Evolutionary conservation across 2,329 filamentous ascomycete genomes (phyloP), one percentile per base, ranked within the genome.

Genomic region (Cercospora sp.): DNA sequence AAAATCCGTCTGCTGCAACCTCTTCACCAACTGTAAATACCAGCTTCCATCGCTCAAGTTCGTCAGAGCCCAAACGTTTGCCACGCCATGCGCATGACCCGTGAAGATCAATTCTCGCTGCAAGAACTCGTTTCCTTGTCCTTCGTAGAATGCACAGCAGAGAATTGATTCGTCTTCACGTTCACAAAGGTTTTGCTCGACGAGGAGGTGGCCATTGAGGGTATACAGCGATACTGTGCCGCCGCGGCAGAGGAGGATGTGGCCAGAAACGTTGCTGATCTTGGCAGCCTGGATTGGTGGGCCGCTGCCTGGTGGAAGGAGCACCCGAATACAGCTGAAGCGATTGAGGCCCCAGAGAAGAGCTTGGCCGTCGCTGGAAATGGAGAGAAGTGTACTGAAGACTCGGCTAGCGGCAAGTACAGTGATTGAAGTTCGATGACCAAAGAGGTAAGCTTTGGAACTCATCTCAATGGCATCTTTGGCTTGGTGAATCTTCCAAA

Each of bases 321-420:
- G 72, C 5, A 76, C 69, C 8, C 78, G 74, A 5, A 98, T 89
- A 75, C 97, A 97, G 63, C 93, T 91, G 12, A 93, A 87, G 16
- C 92, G 88, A 78, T 98, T 99, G 3, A 99, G 85, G 78, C 98
- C 95, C 95, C 95, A 99, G 3, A 98, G 84, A 75, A 97, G 89
- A 10, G 94, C 89, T 45, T 92, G 89, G 0, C 94, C 94, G 75
- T 97, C 92, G 0, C 86, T 86, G 0, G 91, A 94, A 1, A 91
- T 90, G 1, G 93, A 96, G 3, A 98, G 85, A 63, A 99, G 88
- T 0, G 93, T 91, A 76, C 92, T 94, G 78, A 97, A 96, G 0
- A 93, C 91, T 70, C 93, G 91, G 45, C 92, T 96, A 1, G 94
- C 90, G 0, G 94, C 92, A 59, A 99, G 89, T 1, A 88, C 88